Percentiles rank a stretch among this genome's conserved stretches.
These are phyloP conservation scores for Loxodes magnus DNA, from an alignment of 73 alveolate species.

Conservation along the genomic window DNA sequence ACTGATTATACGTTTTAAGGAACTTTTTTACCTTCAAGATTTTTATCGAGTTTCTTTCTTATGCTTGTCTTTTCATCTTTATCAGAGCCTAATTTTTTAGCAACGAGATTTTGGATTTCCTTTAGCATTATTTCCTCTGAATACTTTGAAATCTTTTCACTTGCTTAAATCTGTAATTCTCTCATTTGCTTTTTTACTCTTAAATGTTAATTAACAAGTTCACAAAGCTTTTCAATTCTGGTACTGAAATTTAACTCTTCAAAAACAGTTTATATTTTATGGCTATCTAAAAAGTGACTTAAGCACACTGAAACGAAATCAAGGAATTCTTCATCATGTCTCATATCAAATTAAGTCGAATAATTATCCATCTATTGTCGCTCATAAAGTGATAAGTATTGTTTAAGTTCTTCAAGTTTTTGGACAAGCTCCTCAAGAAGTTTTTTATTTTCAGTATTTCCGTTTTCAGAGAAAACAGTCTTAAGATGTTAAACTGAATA, in stretches of 20 bases:
- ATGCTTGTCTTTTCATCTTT: slow-evolving; percentile 36
- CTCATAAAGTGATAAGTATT: slow-evolving; percentile 20
- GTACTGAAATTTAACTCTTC: slow-evolving; percentile 18
- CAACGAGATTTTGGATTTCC: slow-evolving; percentile 39
- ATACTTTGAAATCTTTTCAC: slow-evolving; percentile 27
- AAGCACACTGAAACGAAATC: slow-evolving; percentile 22
- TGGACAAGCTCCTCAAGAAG: slow-evolving; percentile 27
- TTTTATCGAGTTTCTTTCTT: slow-evolving; percentile 20
- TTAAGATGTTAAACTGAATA: slow-evolving; percentile 15
- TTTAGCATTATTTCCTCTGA: slow-evolving; percentile 13
- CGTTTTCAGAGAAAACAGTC: slow-evolving; percentile 13
- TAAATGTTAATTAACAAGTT: slow-evolving; percentile 32
- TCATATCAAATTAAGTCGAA: slow-evolving; percentile 22
- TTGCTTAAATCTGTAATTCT: slow-evolving; percentile 34
- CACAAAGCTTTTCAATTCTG: slow-evolving; percentile 25
- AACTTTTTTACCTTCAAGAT: slow-evolving; percentile 36
- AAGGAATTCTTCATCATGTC: slow-evolving; percentile 26
- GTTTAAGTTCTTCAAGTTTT: slow-evolving; percentile 22
- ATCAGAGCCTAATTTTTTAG: slow-evolving; percentile 37
- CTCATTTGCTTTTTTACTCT: slow-evolving; percentile 32
- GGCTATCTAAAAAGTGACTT: slow-evolving; percentile 19
- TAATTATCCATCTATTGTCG: slow-evolving; percentile 18
- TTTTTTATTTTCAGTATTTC: slow-evolving; percentile 20
- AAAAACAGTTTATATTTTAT: slow-evolving; percentile 20
- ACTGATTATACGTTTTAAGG: slow-evolving; percentile 44